A percentile compares a stretch with the other conserved stretches of the same genome.
These are phyloP conservation scores for Amylocystis lapponica DNA, from an alignment of 768 basidiomycete species.

Conservation along the genomic window DNA sequence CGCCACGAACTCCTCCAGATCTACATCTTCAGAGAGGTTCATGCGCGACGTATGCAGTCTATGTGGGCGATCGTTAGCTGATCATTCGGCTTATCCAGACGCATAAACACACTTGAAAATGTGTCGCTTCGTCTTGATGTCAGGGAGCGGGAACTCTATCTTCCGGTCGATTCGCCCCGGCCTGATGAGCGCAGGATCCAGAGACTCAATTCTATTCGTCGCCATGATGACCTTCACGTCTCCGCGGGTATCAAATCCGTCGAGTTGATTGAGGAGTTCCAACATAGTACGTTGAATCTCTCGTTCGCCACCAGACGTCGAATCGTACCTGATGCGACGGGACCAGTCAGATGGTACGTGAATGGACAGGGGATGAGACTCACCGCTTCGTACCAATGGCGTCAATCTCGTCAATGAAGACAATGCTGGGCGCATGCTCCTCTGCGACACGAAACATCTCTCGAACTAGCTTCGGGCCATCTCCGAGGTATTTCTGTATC, in stretches of 20 bases:
- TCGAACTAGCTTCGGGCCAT: conserved; percentile 96
- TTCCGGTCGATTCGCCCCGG: conserved; percentile 98
- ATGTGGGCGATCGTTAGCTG: conserved; percentile 4
- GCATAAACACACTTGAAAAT: conserved; percentile 73
- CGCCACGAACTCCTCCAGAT: conserved; percentile 92
- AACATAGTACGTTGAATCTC: conserved; percentile 99
- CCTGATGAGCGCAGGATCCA: conserved; percentile 96
- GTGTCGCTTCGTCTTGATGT: conserved; percentile 97
- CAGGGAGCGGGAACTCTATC: conserved; percentile 96
- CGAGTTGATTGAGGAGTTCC: conserved; percentile 95
- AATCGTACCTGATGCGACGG: conserved; percentile 70
- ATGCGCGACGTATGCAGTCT: conserved; percentile 93
- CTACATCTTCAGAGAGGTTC: conserved; percentile 84
- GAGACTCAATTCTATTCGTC: conserved; percentile 94
- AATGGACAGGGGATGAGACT: conserved; percentile 16
- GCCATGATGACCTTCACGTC: conserved; percentile 99
- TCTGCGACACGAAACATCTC: conserved; percentile 97
- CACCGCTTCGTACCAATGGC: conserved; percentile 97
- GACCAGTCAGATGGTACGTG: background rate
- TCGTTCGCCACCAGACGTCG: conserved; percentile 96
- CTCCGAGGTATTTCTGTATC: conserved; percentile 99
- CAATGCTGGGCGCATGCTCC: conserved; percentile 96
- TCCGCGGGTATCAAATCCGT: conserved; percentile 99
- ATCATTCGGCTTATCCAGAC: background rate
- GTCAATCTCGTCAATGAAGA: conserved; percentile 99